A percentile compares a stretch with the other conserved stretches of the same genome.
Evolutionary conservation across 495 filamentous ascomycete genomes (phyloP).

Genomic region (Cudoniella acicularis): DNA sequence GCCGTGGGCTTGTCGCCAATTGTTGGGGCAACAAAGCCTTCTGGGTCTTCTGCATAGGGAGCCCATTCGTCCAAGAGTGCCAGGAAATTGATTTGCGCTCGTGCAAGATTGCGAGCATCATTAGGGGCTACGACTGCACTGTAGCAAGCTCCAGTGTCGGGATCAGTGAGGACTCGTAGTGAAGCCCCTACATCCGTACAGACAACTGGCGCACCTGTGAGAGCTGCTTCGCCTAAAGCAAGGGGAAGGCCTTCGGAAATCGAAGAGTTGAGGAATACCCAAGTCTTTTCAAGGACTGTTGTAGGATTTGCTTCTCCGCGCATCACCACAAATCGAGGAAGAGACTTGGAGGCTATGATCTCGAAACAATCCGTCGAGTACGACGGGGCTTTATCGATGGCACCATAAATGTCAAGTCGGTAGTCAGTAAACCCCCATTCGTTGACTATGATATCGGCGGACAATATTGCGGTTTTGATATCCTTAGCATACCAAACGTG

Average conservation of each 20-base stretch:
- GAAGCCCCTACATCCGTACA: conserved; percentile 65
- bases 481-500: conserved; percentile 64
- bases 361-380: conserved; percentile 60
- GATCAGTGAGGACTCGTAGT: conserved; percentile 59
- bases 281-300: conserved; percentile 24
- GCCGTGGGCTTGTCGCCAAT: conserved; percentile 46
- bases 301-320: conserved; percentile 5
- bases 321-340: conserved; percentile 34
- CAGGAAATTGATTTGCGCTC: conserved; percentile 60
- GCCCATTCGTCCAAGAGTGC: conserved; percentile 59
- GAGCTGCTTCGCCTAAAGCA: conserved; percentile 61
- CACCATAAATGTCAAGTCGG: conserved; percentile 60
- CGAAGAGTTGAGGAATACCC: conserved; percentile 67
- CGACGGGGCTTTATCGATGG: conserved; percentile 55
- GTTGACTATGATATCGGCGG: conserved; percentile 63
- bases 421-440: conserved; percentile 64
- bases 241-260: conserved; percentile 63
- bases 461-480: conserved; percentile 59
- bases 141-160: conserved; percentile 51
- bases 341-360: conserved; percentile 57
- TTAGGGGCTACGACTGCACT: conserved; percentile 62
- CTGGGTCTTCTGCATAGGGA: conserved; percentile 46
- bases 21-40: conserved; percentile 33
- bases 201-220: conserved; percentile 61
- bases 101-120: conserved; percentile 53